Conservation (phyloP, 2,329 filamentous ascomycete species). For the Fusarium sp. region DNA sequence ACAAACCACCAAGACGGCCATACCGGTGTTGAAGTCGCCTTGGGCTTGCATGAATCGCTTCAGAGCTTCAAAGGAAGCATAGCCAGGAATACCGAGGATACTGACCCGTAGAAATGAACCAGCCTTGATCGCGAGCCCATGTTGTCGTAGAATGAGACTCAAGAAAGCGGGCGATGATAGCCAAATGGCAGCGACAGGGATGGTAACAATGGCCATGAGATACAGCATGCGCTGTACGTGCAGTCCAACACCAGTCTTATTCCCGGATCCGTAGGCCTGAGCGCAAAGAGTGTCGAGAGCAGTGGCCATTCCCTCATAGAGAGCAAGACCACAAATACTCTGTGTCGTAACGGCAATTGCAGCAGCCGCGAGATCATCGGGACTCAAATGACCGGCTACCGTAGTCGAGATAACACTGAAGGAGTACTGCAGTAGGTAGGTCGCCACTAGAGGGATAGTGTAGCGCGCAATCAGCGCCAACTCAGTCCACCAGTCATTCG, state of each 20-base stretch:
- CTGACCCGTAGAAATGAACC: conserved; percentile 62
- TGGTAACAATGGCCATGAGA: conserved; percentile 59
- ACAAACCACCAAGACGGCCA: conserved; percentile 60
- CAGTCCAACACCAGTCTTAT: conserved; percentile 60
- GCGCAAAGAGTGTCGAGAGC: conserved; percentile 46
- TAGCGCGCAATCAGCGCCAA: conserved; percentile 31
- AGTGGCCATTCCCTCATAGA: conserved; percentile 50
- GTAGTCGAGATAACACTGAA: conserved; percentile 64
- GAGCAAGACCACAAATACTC: conserved; percentile 64
- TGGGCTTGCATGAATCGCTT: conserved; percentile 68
- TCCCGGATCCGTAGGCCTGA: conserved; percentile 52
- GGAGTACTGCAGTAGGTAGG: conserved; percentile 66
- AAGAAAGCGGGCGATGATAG: conserved; percentile 60
- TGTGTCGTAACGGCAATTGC: conserved; percentile 65
- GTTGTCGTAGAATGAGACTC: conserved; percentile 59
- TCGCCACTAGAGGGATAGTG: conserved; percentile 62
- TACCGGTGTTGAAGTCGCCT: conserved; percentile 63
- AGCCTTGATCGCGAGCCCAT: conserved; percentile 60
- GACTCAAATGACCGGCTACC: conserved; percentile 64
- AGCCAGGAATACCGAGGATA: conserved; percentile 63
- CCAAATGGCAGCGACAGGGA: conserved; percentile 64
- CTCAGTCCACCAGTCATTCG: conserved; percentile 21
- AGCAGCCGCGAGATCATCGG: conserved; percentile 64
- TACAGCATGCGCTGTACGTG: conserved; percentile 66
- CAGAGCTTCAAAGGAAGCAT: conserved; percentile 64